A percentile compares a stretch with the other conserved stretches of the same genome.
Conservation (phyloP, 1,139 yeast genomes). For the Yamadazyma aaseri region DNA sequence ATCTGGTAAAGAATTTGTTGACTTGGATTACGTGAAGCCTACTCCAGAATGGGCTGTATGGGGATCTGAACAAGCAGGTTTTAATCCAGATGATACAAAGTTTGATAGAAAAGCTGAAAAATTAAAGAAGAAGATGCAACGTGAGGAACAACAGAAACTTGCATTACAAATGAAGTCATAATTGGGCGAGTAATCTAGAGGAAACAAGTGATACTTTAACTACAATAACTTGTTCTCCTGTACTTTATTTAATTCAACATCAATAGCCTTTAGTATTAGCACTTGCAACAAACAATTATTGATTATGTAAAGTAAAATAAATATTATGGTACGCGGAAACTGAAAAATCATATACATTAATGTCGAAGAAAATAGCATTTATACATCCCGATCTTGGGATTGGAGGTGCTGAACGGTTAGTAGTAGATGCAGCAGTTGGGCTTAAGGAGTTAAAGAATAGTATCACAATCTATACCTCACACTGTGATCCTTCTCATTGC, state of each 20-base stretch:
- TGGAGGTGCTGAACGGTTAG: conserved; percentile 94
- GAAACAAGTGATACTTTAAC: no score
- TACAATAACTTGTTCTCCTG: no score
- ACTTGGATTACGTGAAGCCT: conserved; percentile 74
- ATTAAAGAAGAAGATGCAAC: conserved; percentile 40
- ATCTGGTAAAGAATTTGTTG: conserved; percentile 64
- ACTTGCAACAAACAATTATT: no score
- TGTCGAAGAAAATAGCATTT: conserved; percentile 57
- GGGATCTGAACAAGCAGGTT: conserved; percentile 85
- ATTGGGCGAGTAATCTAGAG: no score
- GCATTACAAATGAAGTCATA: no score
- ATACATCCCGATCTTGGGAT: conserved; percentile 96
- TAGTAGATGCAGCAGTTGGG: conserved; percentile 93
- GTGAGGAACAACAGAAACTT: conserved; percentile 31
- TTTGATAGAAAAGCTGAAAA: conserved; percentile 69
- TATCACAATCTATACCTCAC: conserved; percentile 78
- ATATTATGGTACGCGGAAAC: conserved; percentile 1
- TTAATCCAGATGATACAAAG: conserved; percentile 79
- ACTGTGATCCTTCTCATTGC: conserved; percentile 82
- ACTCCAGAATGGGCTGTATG: conserved; percentile 92
- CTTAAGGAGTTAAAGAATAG: conserved; percentile 67
- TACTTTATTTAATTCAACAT: no score
- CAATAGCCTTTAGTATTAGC: no score
- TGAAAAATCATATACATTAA: conserved; percentile 1
- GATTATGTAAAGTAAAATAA: not conserved